Conservation (phyloP, 129 eudicot species). For the Flaveria trinervia region DNA sequence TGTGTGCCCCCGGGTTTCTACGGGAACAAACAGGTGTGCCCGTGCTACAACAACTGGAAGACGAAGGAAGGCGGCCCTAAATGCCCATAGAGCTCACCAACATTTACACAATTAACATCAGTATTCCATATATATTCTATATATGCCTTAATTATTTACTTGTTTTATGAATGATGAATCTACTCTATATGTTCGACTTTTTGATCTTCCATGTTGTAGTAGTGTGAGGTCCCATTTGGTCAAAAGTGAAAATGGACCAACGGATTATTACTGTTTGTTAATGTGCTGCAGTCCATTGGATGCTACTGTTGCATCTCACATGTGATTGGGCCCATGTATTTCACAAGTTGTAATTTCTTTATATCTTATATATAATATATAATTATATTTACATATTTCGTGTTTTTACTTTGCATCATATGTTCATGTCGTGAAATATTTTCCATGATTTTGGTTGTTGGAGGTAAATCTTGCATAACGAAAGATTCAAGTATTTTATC, state of each 20-base stretch:
- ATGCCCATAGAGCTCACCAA: conserved; percentile 52
- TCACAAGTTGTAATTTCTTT: conserved; percentile 1
- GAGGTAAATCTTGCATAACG: no score
- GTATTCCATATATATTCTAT: background rate
- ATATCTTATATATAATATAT: background rate
- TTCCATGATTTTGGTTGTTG: no score
- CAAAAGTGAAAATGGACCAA: conserved; percentile 35
- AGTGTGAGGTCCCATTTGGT: conserved; percentile 36
- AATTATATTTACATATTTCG: background rate
- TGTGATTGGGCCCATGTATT: conserved; percentile 34
- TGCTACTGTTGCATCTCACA: conserved; percentile 25
- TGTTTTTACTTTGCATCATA: background rate
- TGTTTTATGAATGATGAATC: background rate
- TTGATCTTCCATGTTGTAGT: conserved; percentile 21
- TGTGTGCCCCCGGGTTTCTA: conserved; percentile 87
- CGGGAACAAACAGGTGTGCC: conserved; percentile 82
- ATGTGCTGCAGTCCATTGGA: conserved; percentile 32
- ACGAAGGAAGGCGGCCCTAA: conserved; percentile 88
- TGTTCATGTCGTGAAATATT: background rate
- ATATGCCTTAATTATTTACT: background rate
- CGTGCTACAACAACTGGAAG: conserved; percentile 98
- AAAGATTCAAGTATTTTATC: no score
- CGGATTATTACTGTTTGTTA: conserved; percentile 21
- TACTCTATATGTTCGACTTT: background rate
- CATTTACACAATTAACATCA: background rate